Base-by-base conservation (phyloP, 345 rosid species). In the Anastatica hierochuntica region DNA sequence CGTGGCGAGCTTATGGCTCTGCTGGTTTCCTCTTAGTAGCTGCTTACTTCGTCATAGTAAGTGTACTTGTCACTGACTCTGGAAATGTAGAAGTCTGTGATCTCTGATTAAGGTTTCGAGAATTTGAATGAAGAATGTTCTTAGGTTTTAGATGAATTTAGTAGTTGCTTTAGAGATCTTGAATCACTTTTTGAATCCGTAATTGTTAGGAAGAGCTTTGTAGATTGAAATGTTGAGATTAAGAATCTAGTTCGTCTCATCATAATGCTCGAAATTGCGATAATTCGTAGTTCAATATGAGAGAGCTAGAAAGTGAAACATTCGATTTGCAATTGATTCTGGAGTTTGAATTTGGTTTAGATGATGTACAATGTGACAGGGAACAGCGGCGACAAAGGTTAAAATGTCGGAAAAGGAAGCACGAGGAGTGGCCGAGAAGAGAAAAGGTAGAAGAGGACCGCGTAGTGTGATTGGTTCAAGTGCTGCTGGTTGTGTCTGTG, bases 391-490 rank as follows among this genome's bases (percentile, higher is more conserved):
- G 14, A 92, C 98, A 13, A 92, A 92, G 63, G 95, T 81, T 29
- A 92, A 88, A 70, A 84, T 92, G 95, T 74, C 97, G 5, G 84
- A 92, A 45, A 92, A 92, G 83, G 98, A 88, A 71, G 86, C 98
- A 7, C 84, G 77, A 53, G 97, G 97, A 1, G 86, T 92, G 24
- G 98, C 98, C 1, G 97, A 92, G 81, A 92, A 85, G 79, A 77
- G 65, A 77, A 92, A 76, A 56, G 98, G 98, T 37, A 79, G 98
- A 68, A 74, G 98, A 49, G 98, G 97, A 63, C 96, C 96, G 1
- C 81, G 90, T 10, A 92, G 97, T 58, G 98, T 92, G 43, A 78
- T 92, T 72, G 98, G 98, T 64, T 92, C 98, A 50, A 92, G 98
- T 73, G 84, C 95, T 58, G 98, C 95, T 43, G 97, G 95, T 27